Evolutionary conservation across 345 rosid species (phyloP).

Genomic region (Syzygium aromaticum): DNA sequence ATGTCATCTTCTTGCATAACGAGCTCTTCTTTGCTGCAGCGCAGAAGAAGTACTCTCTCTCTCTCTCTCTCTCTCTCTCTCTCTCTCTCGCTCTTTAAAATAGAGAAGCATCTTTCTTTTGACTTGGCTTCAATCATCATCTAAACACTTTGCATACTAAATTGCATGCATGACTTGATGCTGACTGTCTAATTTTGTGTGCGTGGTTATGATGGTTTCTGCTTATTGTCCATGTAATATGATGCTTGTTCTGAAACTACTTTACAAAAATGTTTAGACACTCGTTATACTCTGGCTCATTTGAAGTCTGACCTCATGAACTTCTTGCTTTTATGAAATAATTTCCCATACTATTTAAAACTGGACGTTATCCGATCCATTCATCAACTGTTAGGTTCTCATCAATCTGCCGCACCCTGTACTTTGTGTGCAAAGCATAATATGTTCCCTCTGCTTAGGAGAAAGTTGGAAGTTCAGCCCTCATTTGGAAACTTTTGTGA

Average conservation of each 20-base stretch:
- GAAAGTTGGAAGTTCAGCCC: not conserved
- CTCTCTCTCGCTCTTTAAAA: not conserved
- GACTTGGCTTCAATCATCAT: not conserved
- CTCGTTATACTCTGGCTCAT: not conserved
- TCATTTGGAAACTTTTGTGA: not conserved
- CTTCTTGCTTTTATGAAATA: not conserved
- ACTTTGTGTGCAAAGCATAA: not conserved
- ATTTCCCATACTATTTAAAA: not conserved
- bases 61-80: not conserved
- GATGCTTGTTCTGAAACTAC: not conserved
- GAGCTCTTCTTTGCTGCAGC: slow-evolving; percentile 85
- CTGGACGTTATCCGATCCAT: not conserved
- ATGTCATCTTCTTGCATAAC: slow-evolving; percentile 75
- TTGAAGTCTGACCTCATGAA: not conserved
- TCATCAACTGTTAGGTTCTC: not conserved
- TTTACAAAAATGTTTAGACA: not conserved
- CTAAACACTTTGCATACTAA: not conserved
- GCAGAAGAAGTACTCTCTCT: slow-evolving; percentile 63
- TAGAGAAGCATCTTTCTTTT: not conserved
- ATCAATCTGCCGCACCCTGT: not conserved
- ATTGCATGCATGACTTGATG: no score
- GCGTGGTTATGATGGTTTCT: no score
- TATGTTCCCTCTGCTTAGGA: not conserved
- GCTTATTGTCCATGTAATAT: no score
- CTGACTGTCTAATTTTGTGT: no score